Evolutionary conservation across 108 stramenopile species (phyloP), one percentile per base, ranked within the genome.

Genomic region (Epithemia pelagica): DNA sequence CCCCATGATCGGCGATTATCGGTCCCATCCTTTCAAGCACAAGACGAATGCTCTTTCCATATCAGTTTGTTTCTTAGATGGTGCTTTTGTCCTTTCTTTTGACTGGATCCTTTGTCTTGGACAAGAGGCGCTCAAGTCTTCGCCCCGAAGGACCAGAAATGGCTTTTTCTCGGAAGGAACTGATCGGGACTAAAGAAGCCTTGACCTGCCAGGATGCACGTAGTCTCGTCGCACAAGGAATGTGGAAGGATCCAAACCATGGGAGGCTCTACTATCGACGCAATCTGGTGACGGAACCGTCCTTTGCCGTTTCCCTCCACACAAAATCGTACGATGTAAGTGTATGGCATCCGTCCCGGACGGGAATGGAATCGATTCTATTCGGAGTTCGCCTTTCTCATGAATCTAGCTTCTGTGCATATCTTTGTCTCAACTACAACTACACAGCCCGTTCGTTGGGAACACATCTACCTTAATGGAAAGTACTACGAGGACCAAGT

Each of bases 401-500:
- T n/a, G n/a, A n/a, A n/a, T n/a, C n/a, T n/a, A n/a, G n/a, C n/a
- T n/a, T n/a, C n/a, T n/a, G n/a, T n/a, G n/a, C n/a, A n/a, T n/a
- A n/a, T n/a, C n/a, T n/a, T n/a, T n/a, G n/a, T n/a, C n/a, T n/a
- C n/a, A n/a, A n/a, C n/a, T n/a, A n/a, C 37, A 5, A 10, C 37
- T 46, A 10, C 10, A 46, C 37, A 46, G 37, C 64, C 56, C 2
- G 65, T 75, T 1, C 74, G 74, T 18, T 75, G 79, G 66, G 61
- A 59, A 15, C 30, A 59, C 63, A 78, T 84, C 25, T 75, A 78
- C n/a, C 25, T 70, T 19, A 52, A 54, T 2, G 81, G 81, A n/a
- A 55, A 66, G 0, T 85, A 85, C 58, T 85, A 85, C 60, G 84
- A 85, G 55, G 32, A 66, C 0, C 57, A 53, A n/a, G 71, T 84